phyloP scores from a whole-genome alignment of 257 asterid species.

The Primulina tabacum region DNA sequence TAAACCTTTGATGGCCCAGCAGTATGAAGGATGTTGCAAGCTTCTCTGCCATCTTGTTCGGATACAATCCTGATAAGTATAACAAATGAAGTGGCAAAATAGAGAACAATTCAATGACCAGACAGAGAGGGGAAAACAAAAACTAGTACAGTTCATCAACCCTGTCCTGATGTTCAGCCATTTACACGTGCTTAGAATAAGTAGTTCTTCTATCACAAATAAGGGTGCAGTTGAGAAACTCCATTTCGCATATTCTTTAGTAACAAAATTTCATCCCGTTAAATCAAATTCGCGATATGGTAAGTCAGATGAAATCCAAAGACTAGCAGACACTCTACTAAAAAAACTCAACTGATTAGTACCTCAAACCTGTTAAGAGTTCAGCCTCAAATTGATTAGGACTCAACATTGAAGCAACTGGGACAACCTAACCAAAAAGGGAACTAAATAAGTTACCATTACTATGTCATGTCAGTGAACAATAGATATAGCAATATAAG shows the following conservation, averaged over 20 bases:
- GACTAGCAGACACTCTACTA: neutral
- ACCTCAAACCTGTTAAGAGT: slow-evolving; percentile 77
- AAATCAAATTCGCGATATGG: slow-evolving; percentile 1
- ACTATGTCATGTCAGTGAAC: neutral
- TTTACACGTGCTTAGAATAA: neutral
- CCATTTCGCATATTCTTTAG: neutral
- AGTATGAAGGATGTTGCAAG: slow-evolving; percentile 87
- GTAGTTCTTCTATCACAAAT: neutral
- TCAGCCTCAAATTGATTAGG: slow-evolving; percentile 99
- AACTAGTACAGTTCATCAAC: slow-evolving; percentile 3
- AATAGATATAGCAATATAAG: neutral
- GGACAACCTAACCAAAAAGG: slow-evolving; percentile 65
- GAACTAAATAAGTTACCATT: slow-evolving; percentile 23
- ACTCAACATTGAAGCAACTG: slow-evolving; percentile 95
- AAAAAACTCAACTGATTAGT: slow-evolving; percentile 12
- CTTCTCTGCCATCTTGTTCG: slow-evolving; percentile 93
- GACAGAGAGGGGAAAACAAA: neutral
- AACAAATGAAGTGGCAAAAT: slow-evolving; percentile 15
- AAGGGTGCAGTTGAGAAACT: neutral
- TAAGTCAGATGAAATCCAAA: slow-evolving; percentile 14
- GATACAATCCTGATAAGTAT: slow-evolving; percentile 58
- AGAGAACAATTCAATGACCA: neutral
- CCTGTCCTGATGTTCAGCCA: slow-evolving; percentile 5
- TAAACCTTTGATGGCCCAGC: slow-evolving; percentile 97
- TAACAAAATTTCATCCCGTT: neutral